These are phyloP conservation scores for Orobanche coerulescens DNA, from an alignment of 257 asterid genomes.

Conservation along the genomic window DNA sequence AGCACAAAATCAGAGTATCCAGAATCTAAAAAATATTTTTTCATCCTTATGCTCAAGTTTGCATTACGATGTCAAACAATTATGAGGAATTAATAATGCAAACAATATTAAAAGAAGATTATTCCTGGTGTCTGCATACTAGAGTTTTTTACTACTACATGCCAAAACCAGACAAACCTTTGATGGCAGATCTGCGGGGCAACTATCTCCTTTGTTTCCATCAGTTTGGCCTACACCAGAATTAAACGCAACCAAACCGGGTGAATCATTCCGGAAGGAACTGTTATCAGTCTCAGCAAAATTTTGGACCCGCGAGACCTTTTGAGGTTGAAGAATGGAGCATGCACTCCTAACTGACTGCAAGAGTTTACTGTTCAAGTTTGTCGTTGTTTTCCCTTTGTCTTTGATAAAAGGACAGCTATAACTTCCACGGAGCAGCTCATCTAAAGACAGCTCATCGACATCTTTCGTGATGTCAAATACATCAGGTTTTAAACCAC, in stretches of 20 bases:
- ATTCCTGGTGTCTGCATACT: slow-evolving; percentile 9
- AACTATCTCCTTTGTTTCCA: slow-evolving; percentile 35
- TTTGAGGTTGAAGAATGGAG: slow-evolving; percentile 50
- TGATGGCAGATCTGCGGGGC: slow-evolving; percentile 31
- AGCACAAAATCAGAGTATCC: neutral
- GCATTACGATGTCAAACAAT: neutral
- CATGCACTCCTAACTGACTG: slow-evolving; percentile 56
- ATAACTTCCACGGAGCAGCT: slow-evolving; percentile 65
- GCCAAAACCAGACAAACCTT: slow-evolving; percentile 39
- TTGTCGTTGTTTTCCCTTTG: slow-evolving; percentile 54
- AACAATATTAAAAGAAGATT: neutral
- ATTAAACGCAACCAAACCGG: slow-evolving; percentile 20
- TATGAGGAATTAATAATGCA: neutral
- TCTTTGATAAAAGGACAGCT: slow-evolving; percentile 42
- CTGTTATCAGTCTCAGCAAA: slow-evolving; percentile 41
- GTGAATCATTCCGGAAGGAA: slow-evolving; percentile 29
- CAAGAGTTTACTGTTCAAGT: slow-evolving; percentile 42
- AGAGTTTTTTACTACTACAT: neutral
- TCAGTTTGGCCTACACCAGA: slow-evolving; percentile 38
- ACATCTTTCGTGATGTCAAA: slow-evolving; percentile 63
- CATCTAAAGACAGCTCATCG: slow-evolving; percentile 60
- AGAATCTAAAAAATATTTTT: neutral
- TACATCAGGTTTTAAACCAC: slow-evolving; percentile 62
- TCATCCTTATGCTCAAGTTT: neutral
- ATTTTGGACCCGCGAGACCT: slow-evolving; percentile 37